Evolutionary conservation across 306 rosid genomes (phyloP).

Genomic region (Malus domestica): ASM211411v1 NC_041801.1:15338501-15339000

Average conservation of each 20-base stretch:
- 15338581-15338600: not conserved
- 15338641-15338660: not conserved
- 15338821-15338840: slow-evolving; percentile 39
- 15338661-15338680: not conserved
- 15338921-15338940: not conserved
- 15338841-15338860: slow-evolving; percentile 49
- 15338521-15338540: slow-evolving; percentile 10
- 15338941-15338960: not conserved
- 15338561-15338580: slow-evolving; percentile 33
- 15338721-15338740: not conserved
- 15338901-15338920: not conserved
- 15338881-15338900: slow-evolving; percentile 41
- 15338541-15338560: slow-evolving; percentile 1
- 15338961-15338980: not conserved
- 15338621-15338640: not conserved
- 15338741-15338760: slow-evolving; percentile 5
- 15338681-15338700: not conserved
- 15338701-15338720: not conserved
- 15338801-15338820: slow-evolving; percentile 34
- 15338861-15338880: slow-evolving; percentile 58
- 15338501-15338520: slow-evolving; percentile 30
- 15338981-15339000: not conserved
- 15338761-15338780: slow-evolving; percentile 21
- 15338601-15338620: not conserved
- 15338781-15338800: slow-evolving; percentile 19